Percentiles rank a stretch among this genome's conserved stretches.
These are phyloP conservation scores for Calonectria montana DNA, from an alignment of 2,329 filamentous ascomycete genomes.

Conservation along the genomic window DNA sequence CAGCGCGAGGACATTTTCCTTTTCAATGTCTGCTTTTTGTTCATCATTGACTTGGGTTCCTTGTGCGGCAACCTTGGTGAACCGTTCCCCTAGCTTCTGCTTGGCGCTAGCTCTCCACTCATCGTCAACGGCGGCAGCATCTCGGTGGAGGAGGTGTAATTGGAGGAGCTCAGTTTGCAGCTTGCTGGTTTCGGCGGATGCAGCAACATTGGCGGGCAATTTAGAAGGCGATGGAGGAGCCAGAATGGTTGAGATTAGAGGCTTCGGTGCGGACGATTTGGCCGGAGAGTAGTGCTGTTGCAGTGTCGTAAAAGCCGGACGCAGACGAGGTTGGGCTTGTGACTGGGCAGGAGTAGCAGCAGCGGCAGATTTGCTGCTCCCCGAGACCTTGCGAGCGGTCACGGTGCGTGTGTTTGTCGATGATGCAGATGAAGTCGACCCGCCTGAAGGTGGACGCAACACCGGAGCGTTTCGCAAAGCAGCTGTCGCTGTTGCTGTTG, in stretches of 20 bases:
- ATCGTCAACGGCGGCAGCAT: slow-evolving; percentile 55
- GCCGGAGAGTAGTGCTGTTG: slow-evolving; percentile 77
- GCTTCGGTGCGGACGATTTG: slow-evolving; percentile 70
- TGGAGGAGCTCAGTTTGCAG: slow-evolving; percentile 75
- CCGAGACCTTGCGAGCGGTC: slow-evolving; percentile 14
- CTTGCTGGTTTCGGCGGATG: slow-evolving; percentile 67
- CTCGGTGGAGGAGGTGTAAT: slow-evolving; percentile 72
- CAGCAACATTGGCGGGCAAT: slow-evolving; percentile 68
- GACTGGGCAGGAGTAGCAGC: slow-evolving; percentile 26
- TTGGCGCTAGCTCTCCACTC: slow-evolving; percentile 70
- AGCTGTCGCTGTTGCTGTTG: slow-evolving; percentile 36
- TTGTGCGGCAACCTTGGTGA: slow-evolving; percentile 52
- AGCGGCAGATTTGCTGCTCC: slow-evolving; percentile 34
- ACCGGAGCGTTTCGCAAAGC: slow-evolving; percentile 38
- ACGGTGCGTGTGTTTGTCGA: slow-evolving; percentile 32
- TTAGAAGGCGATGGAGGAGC: slow-evolving; percentile 72
- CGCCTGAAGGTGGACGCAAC: slow-evolving; percentile 46
- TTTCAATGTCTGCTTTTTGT: slow-evolving; percentile 60
- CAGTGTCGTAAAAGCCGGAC: slow-evolving; percentile 69
- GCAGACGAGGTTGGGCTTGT: slow-evolving; percentile 50
- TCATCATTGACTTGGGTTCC: slow-evolving; percentile 48
- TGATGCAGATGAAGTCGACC: slow-evolving; percentile 33
- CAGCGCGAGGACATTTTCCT: slow-evolving; percentile 64
- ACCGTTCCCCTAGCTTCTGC: slow-evolving; percentile 58
- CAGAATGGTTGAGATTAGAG: slow-evolving; percentile 67